Percentiles rank a stretch among this genome's conserved stretches.
Conservation (phyloP, 2,329 filamentous ascomycete genomes). For the Fusarium sambucinum region DNA sequence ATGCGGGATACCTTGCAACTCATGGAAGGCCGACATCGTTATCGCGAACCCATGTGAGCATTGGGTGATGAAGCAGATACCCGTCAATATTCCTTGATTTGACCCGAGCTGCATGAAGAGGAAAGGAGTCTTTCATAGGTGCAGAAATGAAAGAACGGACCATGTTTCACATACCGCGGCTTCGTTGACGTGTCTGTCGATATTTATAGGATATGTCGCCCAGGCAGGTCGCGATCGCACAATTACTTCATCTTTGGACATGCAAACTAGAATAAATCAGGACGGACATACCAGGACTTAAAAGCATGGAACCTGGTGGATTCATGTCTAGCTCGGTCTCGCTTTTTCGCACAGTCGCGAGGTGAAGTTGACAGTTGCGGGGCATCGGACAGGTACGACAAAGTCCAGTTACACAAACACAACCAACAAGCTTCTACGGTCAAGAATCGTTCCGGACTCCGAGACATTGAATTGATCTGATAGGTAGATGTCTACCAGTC, state of each 20-base stretch:
- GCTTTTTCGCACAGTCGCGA: constrained; percentile 26
- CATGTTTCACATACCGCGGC: neutral
- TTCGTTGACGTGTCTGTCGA: neutral
- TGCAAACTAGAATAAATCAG: accelerated
- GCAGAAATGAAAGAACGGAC: too few relatives aligned
- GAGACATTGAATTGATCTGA: neutral
- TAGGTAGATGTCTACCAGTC: neutral
- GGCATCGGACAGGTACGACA: constrained; percentile 12
- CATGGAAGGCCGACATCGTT: neutral
- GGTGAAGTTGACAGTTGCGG: neutral
- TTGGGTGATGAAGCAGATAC: neutral
- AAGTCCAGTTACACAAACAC: constrained; percentile 11
- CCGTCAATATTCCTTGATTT: neutral
- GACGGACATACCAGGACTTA: neutral
- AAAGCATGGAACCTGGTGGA: neutral
- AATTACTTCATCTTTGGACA: neutral
- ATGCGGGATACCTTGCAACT: neutral
- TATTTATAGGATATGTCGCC: neutral
- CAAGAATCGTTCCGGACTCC: constrained; percentile 7
- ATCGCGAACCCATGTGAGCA: too few relatives aligned
- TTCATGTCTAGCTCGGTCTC: constrained; percentile 18
- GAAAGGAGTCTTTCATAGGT: neutral
- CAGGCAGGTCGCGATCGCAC: neutral
- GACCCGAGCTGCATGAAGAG: neutral
- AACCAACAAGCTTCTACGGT: neutral